Base-by-base conservation (phyloP, 257 asterid species). In the Nicotiana sylvestris region DNA sequence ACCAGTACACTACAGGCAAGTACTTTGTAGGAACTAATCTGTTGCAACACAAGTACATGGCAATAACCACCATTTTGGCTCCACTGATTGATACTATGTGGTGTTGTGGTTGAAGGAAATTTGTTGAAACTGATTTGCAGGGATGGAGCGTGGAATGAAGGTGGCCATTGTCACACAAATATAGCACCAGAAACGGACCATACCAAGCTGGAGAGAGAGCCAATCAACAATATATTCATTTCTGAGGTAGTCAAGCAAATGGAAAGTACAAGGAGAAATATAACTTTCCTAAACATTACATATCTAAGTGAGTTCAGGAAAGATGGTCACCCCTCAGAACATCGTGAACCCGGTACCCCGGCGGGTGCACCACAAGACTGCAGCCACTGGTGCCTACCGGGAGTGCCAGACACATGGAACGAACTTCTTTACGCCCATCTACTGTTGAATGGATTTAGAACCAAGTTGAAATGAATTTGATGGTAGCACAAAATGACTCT, bases 381-480 rank as follows among this genome's bases (percentile, higher is more conserved):
- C 88, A 92, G 97, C 87, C 98, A 94, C 82, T 94, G 97, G 96
- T 95, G 98, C 91, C 85, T 93, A 79, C 98, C 98, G 6, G 98
- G 98, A 74, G 96, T 90, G 78, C 96, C 95, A 21, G 98, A 92
- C 81, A 89, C 94, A 27, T 93, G 98, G 98, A 95, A 92, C 49
- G 92, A 90, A 77, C 85, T 93, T 56, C 81, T 95, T 79, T 91
- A 92, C 25, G 88, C 96, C n/a, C 85, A 88, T 62, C 77, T 93
- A 85, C 46, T 89, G 88, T 81, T 78, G 67, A 66, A 83, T 62
- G 90, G 89, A 82, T 91, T 86, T 76, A 85, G 85, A 87, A 89
- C 84, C 57, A 51, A 33, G 61, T 12, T 11, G 27, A 43, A 21
- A 72, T 57, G 60, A 80, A 65, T 79, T 35, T 72, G 83, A 62